Percentiles rank a stretch among this genome's conserved stretches.
Evolutionary conservation across 305 asterid genomes (phyloP).

Genomic region (Petunia hybrid): DNA sequence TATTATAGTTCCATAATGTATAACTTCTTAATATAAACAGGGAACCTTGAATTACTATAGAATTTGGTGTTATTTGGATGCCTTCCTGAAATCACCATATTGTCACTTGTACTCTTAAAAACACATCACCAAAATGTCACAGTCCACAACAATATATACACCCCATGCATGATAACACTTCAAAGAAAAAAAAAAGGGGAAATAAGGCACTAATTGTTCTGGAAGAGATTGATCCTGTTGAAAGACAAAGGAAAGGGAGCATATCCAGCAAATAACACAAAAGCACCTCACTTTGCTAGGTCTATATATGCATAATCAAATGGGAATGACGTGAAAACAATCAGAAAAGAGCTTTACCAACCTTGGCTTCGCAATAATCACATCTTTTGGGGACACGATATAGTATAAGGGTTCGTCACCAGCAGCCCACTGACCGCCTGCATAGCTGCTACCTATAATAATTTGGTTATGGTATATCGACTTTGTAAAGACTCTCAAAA

Average conservation of each 20-base stretch:
- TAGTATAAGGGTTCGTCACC: slow-evolving; percentile 96
- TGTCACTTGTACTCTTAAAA: neutral
- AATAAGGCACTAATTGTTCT: slow-evolving; percentile 6
- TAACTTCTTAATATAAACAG: neutral
- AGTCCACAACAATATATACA: neutral
- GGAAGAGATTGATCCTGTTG: neutral
- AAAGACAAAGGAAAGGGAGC: neutral
- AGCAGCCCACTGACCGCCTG: slow-evolving; percentile 99
- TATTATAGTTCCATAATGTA: neutral
- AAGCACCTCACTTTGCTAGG: slow-evolving; percentile 13
- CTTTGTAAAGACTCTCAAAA: slow-evolving; percentile 22
- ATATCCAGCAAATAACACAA: slow-evolving; percentile 13
- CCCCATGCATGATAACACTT: slow-evolving; percentile 4
- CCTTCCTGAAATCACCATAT: slow-evolving; percentile 11
- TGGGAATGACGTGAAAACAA: slow-evolving; percentile 24
- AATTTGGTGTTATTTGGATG: neutral
- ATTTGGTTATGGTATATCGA: slow-evolving; percentile 19
- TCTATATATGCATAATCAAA: slow-evolving; percentile 14
- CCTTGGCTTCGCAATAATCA: slow-evolving; percentile 99
- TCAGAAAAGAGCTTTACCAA: slow-evolving; percentile 44
- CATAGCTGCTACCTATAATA: slow-evolving; percentile 87
- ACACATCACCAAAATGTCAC: neutral
- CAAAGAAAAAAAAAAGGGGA: too few relatives aligned
- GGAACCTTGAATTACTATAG: neutral
- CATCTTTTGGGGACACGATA: slow-evolving; percentile 97